Percentiles rank a stretch among this genome's conserved stretches.
Conservation (phyloP, 805 yeast species). For the Sugiyamaella lignohabitans region DNA sequence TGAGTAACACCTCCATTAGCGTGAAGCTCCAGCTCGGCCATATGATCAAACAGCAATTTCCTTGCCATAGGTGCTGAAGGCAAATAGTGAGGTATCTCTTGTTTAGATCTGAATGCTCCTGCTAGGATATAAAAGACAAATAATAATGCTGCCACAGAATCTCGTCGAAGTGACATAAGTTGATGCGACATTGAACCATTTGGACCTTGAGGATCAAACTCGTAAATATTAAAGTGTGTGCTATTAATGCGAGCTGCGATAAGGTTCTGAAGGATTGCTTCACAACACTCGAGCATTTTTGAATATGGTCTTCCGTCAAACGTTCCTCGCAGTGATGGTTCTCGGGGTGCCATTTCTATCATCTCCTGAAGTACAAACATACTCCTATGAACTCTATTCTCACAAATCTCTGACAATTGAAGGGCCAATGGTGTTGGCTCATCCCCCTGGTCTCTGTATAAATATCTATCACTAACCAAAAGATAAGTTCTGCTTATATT, state of each 20-base stretch:
- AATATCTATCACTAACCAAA: conserved; percentile 41
- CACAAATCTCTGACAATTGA: conserved; percentile 41
- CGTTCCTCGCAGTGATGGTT: conserved; percentile 33
- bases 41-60: conserved; percentile 15
- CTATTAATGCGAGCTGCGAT: conserved; percentile 48
- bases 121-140: conserved; percentile 39
- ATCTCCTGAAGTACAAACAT: conserved; percentile 37
- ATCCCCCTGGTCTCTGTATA: conserved; percentile 43
- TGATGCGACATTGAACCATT: conserved; percentile 31
- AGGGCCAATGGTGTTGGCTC: conserved; percentile 42
- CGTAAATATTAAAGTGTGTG: conserved; percentile 41
- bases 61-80: conserved; percentile 42
- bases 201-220: conserved; percentile 34
- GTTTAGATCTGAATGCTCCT: conserved; percentile 36
- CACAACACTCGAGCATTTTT: conserved; percentile 35
- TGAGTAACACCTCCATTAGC: background rate
- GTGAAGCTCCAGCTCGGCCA: background rate
- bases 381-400: conserved; percentile 43
- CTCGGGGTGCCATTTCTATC: conserved; percentile 33
- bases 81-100: conserved; percentile 38
- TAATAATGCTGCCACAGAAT: conserved; percentile 42
- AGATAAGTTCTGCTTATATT: conserved; percentile 44
- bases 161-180: conserved; percentile 40
- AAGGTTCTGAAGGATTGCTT: conserved; percentile 36
- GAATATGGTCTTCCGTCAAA: conserved; percentile 33